Evolutionary conservation across 2,329 filamentous ascomycete species (phyloP).

Genomic region (Colletotrichum lupini): DNA sequence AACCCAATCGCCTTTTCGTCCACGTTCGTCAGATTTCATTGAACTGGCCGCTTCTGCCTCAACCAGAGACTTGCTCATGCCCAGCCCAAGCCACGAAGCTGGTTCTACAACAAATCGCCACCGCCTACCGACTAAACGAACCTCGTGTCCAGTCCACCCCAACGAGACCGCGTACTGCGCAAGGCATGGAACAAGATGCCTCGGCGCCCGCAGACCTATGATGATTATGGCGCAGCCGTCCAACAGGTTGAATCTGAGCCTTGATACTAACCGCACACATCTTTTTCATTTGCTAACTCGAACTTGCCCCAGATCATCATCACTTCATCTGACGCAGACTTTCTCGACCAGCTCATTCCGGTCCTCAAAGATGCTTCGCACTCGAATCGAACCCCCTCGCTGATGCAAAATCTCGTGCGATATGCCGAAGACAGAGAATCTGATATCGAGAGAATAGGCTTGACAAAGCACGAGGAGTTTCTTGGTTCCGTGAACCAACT

Average conservation of each 20-base stretch:
- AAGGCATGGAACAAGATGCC: slow-evolving; percentile 48
- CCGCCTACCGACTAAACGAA: neutral
- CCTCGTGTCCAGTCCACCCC: neutral
- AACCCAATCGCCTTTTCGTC: neutral
- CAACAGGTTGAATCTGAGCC: slow-evolving; percentile 50
- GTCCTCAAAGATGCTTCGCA: slow-evolving; percentile 90
- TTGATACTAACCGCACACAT: slow-evolving; percentile 20
- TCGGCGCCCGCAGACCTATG: slow-evolving; percentile 56
- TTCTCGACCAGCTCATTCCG: slow-evolving; percentile 94
- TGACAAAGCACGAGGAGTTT: slow-evolving; percentile 97
- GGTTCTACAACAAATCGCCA: neutral
- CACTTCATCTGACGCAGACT: slow-evolving; percentile 90
- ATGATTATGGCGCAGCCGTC: slow-evolving; percentile 59
- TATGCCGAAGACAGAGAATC: slow-evolving; percentile 88
- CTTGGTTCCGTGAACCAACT: slow-evolving; percentile 93
- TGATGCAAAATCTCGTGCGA: slow-evolving; percentile 81
- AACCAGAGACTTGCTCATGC: neutral
- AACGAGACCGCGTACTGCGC: neutral
- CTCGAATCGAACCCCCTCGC: slow-evolving; percentile 76
- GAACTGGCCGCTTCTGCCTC: neutral
- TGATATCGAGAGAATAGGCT: slow-evolving; percentile 94
- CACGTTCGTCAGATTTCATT: neutral
- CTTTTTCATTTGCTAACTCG: neutral
- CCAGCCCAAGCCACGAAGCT: neutral
- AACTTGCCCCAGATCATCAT: slow-evolving; percentile 79